Conservation (phyloP, 257 asterid genomes). For the Ilex asprella region DNA sequence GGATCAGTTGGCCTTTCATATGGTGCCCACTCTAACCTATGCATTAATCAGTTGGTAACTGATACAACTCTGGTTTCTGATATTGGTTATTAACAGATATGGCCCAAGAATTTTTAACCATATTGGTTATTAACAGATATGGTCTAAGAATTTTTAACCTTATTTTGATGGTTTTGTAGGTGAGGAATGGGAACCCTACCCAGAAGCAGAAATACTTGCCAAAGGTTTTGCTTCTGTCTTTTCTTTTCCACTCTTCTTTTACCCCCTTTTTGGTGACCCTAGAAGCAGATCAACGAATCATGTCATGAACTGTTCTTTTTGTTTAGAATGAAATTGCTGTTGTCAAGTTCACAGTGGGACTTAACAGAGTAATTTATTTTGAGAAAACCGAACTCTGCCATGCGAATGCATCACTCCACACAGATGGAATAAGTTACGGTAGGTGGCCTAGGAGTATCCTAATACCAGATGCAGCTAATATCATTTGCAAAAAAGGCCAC, state of each 20-base stretch:
- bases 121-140: constrained; percentile 5
- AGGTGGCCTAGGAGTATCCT: no score
- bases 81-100: constrained; percentile 7
- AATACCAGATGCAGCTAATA: no score
- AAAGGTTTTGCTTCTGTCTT: constrained; percentile 51
- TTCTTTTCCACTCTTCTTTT: constrained; percentile 1
- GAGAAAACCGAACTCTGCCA: no score
- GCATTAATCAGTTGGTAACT: constrained; percentile 90
- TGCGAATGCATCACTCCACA: no score
- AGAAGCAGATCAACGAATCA: not conserved
- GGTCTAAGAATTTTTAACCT: constrained; percentile 13
- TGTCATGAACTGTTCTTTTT: not conserved
- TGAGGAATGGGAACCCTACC: constrained; percentile 77
- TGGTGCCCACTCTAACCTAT: constrained; percentile 95
- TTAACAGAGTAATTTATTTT: no score
- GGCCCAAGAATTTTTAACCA: constrained; percentile 13
- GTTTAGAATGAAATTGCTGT: not conserved
- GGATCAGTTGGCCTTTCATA: constrained; percentile 97
- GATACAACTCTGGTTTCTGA: constrained; percentile 13
- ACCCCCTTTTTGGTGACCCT: not conserved
- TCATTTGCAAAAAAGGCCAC: no score
- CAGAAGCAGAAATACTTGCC: constrained; percentile 94
- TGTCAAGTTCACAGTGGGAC: no score
- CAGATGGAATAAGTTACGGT: no score
- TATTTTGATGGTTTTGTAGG: constrained; percentile 44